Evolutionary conservation across 768 basidiomycete species (phyloP).

Genomic region (Leccinum fibrillosum): DNA sequence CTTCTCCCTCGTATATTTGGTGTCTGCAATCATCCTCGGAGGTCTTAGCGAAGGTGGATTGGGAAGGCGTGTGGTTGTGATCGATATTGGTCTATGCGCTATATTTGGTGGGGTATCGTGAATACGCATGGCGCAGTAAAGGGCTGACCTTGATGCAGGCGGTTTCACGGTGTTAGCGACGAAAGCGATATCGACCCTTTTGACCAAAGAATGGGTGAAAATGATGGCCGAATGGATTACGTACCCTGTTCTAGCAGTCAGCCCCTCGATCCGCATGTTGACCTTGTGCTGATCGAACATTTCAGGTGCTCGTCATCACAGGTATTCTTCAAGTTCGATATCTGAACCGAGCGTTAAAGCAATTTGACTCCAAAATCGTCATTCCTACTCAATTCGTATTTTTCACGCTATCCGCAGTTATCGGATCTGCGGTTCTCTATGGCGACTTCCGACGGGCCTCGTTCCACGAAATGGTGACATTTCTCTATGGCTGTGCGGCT

Average conservation of each 20-base stretch:
- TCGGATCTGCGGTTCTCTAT: slow-evolving; percentile 91
- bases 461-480: slow-evolving; percentile 80
- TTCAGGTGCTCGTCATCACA: slow-evolving; percentile 64
- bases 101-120: slow-evolving; percentile 57
- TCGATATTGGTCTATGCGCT: slow-evolving; percentile 88
- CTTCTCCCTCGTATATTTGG: slow-evolving; percentile 65
- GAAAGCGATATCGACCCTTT: slow-evolving; percentile 84
- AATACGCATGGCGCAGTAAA: background rate
- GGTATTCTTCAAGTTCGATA: slow-evolving; percentile 84
- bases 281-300: slow-evolving; percentile 7
- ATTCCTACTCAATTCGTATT: slow-evolving; percentile 95
- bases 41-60: slow-evolving; percentile 60
- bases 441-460: slow-evolving; percentile 85
- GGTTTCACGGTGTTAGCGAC: slow-evolving; percentile 94
- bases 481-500: slow-evolving; percentile 83
- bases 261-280: slow-evolving; percentile 15
- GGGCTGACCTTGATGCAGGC: slow-evolving; percentile 40
- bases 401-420: slow-evolving; percentile 90
- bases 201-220: slow-evolving; percentile 73
- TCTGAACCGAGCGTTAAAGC: slow-evolving; percentile 83
- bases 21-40: slow-evolving; percentile 54
- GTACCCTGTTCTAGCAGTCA: slow-evolving; percentile 72
- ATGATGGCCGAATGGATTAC: slow-evolving; percentile 81
- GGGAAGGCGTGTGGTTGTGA: slow-evolving; percentile 68
- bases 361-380: slow-evolving; percentile 92